A percentile compares a stretch with the other conserved stretches of the same genome.
These are phyloP conservation scores for Torulaspora gathmanii DNA, from an alignment of 805 yeast species.

Conservation along the genomic window DNA sequence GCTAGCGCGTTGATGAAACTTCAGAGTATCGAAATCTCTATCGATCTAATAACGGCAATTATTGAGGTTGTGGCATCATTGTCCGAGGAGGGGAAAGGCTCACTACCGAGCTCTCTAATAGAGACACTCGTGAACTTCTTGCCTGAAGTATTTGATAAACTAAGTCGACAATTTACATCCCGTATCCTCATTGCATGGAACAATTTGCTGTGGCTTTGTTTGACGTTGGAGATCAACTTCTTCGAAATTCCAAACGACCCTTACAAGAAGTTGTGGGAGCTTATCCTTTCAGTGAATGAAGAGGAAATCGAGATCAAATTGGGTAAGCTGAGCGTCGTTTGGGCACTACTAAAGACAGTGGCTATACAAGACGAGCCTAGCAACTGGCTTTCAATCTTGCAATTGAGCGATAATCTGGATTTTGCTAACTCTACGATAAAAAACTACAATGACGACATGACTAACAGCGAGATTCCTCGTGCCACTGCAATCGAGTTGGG, in stretches of 20 bases:
- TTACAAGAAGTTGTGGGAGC: constrained; percentile 18
- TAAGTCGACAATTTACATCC: constrained; percentile 46
- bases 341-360: constrained; percentile 40
- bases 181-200: constrained; percentile 64
- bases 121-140: constrained; percentile 21
- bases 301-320: constrained; percentile 32
- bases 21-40: constrained; percentile 60
- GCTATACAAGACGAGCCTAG: constrained; percentile 13
- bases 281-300: constrained; percentile 13
- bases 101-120: constrained; percentile 16
- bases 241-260: constrained; percentile 20
- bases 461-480: constrained; percentile 11
- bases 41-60: constrained; percentile 73
- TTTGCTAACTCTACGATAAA: constrained; percentile 26
- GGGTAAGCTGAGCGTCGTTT: constrained; percentile 40
- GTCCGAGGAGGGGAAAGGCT: constrained; percentile 17
- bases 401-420: constrained; percentile 26
- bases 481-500: constrained; percentile 38
- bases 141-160: constrained; percentile 39
- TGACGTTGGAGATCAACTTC: constrained; percentile 27
- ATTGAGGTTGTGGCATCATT: constrained; percentile 51
- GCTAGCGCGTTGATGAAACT: constrained; percentile 47
- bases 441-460: constrained; percentile 17
- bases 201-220: constrained; percentile 55
- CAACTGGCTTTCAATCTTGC: constrained; percentile 13